Conservation (phyloP, 2,329 filamentous ascomycete species). For the Aureobasidium melanogenum region DNA sequence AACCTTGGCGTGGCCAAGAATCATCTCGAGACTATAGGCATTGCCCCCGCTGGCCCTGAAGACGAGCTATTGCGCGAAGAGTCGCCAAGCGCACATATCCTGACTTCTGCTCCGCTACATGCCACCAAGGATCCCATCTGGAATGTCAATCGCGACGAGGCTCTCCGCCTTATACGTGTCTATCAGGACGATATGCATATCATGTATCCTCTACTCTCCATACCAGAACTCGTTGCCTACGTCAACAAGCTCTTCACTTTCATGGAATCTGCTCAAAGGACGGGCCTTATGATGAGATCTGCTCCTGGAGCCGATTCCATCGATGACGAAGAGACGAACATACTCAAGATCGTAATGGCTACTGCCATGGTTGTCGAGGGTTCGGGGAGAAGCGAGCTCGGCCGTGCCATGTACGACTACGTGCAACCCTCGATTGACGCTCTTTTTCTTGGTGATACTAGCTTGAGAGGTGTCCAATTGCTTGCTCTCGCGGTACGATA, state of each 20-base stretch:
- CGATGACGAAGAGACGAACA: slow-evolving; percentile 55
- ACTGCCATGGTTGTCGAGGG: slow-evolving; percentile 69
- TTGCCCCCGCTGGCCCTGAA: slow-evolving; percentile 48
- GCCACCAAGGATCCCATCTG: slow-evolving; percentile 67
- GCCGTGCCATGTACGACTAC: slow-evolving; percentile 63
- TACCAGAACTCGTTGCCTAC: slow-evolving; percentile 62
- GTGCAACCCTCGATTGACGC: slow-evolving; percentile 64
- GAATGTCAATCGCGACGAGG: slow-evolving; percentile 68
- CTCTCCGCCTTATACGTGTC: slow-evolving; percentile 65
- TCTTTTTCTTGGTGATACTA: slow-evolving; percentile 47
- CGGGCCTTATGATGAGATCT: slow-evolving; percentile 47
- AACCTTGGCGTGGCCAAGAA: slow-evolving; percentile 80
- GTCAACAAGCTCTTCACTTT: slow-evolving; percentile 62
- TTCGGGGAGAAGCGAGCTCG: slow-evolving; percentile 67
- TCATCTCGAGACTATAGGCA: slow-evolving; percentile 83
- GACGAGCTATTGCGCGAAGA: slow-evolving; percentile 40
- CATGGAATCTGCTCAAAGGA: slow-evolving; percentile 57
- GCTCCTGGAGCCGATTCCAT: slow-evolving; percentile 50
- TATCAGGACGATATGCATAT: slow-evolving; percentile 87
- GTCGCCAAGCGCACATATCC: slow-evolving; percentile 29
- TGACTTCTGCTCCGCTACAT: slow-evolving; percentile 29
- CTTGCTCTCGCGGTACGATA: slow-evolving; percentile 46
- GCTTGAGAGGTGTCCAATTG: slow-evolving; percentile 51
- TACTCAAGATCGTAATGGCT: slow-evolving; percentile 77
- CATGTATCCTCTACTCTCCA: slow-evolving; percentile 82